Evolutionary conservation across 2,329 filamentous ascomycete species (phyloP), one percentile per base, ranked within the genome.

Genomic region (Phaeosphaeriaceae sp.): DNA sequence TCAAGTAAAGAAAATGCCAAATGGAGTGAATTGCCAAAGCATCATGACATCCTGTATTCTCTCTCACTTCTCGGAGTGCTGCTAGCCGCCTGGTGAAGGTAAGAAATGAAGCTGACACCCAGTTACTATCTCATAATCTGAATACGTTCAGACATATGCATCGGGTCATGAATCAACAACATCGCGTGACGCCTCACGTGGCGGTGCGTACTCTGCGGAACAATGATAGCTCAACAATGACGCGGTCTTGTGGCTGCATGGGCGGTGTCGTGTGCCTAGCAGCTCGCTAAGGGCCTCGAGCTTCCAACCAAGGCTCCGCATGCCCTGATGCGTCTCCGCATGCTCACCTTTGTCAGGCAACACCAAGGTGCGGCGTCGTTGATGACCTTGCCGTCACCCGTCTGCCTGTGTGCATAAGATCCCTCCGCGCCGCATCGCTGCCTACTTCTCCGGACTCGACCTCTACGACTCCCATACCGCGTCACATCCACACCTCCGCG

Each of bases 221-320:
- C 10, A 33, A 40, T 20, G 27, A 25, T 42, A 50, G 21, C 7
- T 42, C n/a, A 45, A 56, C 31, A 7, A 65, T 73, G 70, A 73
- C 68, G 67, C 60, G 65, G 64, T 67, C 69, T 49, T 58, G 67
- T 71, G 69, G 57, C 56, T 60, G 54, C 19, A 3, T 31, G 7
- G 36, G 17, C 46, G 40, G 41, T 54, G 55, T 68, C 65, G 67
- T 65, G 63, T 65, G 64, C 63, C 50, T 60, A 33, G 33, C 51
- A 54, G 53, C 50, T 67, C 64, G 66, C 66, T 69, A 68, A 59
- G 56, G 63, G 54, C 56, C 48, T 48, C 36, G 48, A 48, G 19
- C 48, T 24, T 51, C 54, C 45, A 44, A 11, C 31, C 31, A 36
- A 36, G 31, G 3, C 31, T 11, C 9, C 13, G 9, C 31, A 36